These are phyloP conservation scores for Mortierella polycephala DNA, from an alignment of 371 early-diverging fungal genomes.

Conservation along the genomic window DNA sequence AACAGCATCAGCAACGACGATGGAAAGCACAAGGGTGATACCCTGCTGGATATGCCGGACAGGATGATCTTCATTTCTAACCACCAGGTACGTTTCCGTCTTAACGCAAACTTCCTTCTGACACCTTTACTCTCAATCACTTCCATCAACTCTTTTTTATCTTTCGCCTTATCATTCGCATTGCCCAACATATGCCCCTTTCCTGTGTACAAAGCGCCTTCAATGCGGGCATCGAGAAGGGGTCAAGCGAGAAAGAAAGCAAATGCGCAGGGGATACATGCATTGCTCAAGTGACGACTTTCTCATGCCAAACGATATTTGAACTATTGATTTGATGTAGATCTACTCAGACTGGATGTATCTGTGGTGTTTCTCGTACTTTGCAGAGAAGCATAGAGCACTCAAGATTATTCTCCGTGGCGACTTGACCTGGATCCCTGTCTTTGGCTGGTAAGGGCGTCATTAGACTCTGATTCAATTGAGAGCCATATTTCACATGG, in stretches of 20 bases:
- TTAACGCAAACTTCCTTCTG: not conserved
- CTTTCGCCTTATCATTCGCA: not conserved
- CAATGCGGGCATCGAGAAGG: too few species aligned
- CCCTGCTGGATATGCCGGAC: conserved; percentile 58
- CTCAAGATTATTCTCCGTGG: conserved; percentile 89
- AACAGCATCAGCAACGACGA: conserved; percentile 9
- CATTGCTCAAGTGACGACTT: conserved; percentile 6
- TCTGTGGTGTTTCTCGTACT: conserved; percentile 78
- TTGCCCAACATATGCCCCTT: too few species aligned
- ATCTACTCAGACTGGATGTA: conserved; percentile 94
- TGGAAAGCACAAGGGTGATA: conserved; percentile 16
- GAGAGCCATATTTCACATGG: not conserved
- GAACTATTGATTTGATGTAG: conserved; percentile 35
- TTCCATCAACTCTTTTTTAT: not conserved
- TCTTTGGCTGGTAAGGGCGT: conserved; percentile 78
- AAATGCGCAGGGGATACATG: conserved; percentile 2
- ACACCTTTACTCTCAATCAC: not conserved
- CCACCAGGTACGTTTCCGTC: conserved; percentile 72
- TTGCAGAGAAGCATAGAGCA: conserved; percentile 74
- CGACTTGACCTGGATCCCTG: conserved; percentile 78
- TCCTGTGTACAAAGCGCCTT: not conserved
- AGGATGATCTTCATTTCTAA: conserved; percentile 75
- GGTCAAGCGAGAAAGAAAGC: not conserved
- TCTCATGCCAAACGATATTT: not conserved
- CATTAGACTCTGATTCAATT: not conserved